Evolutionary conservation across 768 basidiomycete genomes (phyloP).

Genomic region (Boletales sp.): DNA sequence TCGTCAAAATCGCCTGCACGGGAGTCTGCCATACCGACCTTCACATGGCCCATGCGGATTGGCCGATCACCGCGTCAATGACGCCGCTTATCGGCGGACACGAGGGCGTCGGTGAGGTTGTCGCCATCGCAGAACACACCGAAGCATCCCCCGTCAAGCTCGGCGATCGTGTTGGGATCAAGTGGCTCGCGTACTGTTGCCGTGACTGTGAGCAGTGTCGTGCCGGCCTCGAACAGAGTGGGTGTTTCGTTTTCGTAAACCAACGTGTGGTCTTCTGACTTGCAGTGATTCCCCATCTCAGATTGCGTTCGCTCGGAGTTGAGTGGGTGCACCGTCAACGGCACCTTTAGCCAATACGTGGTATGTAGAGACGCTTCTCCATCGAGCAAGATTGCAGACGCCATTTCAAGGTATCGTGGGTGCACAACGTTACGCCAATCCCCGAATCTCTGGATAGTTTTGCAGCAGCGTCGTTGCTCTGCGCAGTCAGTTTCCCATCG

Average conservation of each 20-base stretch:
- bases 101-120: slow-evolving; percentile 78
- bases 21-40: slow-evolving; percentile 89
- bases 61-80: slow-evolving; percentile 64
- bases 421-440: slow-evolving; percentile 73
- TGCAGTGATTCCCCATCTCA: slow-evolving; percentile 17
- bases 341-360: slow-evolving; percentile 71
- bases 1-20: slow-evolving; percentile 70
- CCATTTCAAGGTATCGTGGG: slow-evolving; percentile 54
- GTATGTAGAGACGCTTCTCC: slow-evolving; percentile 28
- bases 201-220: slow-evolving; percentile 73
- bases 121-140: slow-evolving; percentile 74
- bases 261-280: neutral
- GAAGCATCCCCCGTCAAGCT: slow-evolving; percentile 57
- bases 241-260: slow-evolving; percentile 8
- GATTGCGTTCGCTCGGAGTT: slow-evolving; percentile 58
- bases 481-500: slow-evolving; percentile 45
- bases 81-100: slow-evolving; percentile 76
- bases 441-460: slow-evolving; percentile 64
- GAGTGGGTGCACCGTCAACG: slow-evolving; percentile 73
- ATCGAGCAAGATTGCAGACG: neutral
- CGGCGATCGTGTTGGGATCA: slow-evolving; percentile 81
- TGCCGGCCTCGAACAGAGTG: slow-evolving; percentile 73
- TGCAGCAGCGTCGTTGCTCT: slow-evolving; percentile 71
- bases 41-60: slow-evolving; percentile 72
- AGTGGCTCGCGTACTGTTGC: slow-evolving; percentile 76